These are phyloP conservation scores for Phaeotremella skinneri DNA, from an alignment of 768 basidiomycete genomes.

Conservation along the genomic window DNA sequence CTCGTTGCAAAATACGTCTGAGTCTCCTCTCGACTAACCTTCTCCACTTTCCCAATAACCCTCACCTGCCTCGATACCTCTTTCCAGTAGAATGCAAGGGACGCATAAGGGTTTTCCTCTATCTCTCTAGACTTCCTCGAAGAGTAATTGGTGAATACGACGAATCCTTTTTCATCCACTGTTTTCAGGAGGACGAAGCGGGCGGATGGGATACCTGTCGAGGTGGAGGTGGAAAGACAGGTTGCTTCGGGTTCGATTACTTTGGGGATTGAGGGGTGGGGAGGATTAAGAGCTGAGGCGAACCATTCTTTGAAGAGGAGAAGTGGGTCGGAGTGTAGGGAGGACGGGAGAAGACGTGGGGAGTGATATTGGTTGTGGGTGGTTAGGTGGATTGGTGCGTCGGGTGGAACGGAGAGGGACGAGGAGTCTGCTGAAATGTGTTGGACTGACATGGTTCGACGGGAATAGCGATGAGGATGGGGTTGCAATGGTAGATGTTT, in stretches of 20 bases:
- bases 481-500: too few relatives aligned
- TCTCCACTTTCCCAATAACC: constrained; percentile 81
- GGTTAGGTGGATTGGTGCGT: constrained; percentile 56
- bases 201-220: constrained; percentile 71
- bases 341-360: constrained; percentile 63
- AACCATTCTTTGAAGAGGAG: constrained; percentile 88
- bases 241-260: constrained; percentile 89
- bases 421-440: constrained; percentile 1
- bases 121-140: constrained; percentile 89
- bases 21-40: constrained; percentile 67
- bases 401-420: too few relatives aligned
- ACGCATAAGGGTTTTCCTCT: constrained; percentile 69
- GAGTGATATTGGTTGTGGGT: constrained; percentile 75
- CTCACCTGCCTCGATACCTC: constrained; percentile 77
- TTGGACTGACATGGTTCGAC: constrained; percentile 1
- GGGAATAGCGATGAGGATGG: too few relatives aligned
- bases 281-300: constrained; percentile 52
- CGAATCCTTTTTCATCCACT: constrained; percentile 76
- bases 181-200: constrained; percentile 89
- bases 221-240: constrained; percentile 60
- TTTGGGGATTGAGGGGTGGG: constrained; percentile 48
- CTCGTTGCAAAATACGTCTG: constrained; percentile 77
- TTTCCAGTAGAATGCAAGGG: constrained; percentile 86
- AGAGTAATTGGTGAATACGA: constrained; percentile 95
- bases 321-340: constrained; percentile 67